Conservation (phyloP, 2,329 filamentous ascomycete species). For the Pestalotiopsis sp. region DNA sequence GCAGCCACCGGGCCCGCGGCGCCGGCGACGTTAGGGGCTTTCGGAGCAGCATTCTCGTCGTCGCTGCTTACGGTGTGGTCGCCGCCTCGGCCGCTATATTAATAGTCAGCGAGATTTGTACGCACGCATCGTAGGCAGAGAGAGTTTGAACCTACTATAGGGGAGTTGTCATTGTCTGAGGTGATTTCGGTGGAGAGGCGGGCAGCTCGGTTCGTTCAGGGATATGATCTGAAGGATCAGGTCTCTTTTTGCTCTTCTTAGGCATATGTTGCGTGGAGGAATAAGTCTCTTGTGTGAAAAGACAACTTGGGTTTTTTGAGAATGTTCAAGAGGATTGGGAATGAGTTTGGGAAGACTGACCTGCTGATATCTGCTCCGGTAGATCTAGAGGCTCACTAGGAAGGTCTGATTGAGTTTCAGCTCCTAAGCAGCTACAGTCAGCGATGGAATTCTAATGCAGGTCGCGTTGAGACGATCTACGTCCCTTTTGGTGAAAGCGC, state of each 20-base stretch:
- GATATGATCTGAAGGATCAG: neutral
- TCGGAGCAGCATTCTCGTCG: constrained; percentile 38
- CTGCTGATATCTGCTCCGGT: neutral
- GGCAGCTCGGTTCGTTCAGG: neutral
- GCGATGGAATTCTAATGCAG: neutral
- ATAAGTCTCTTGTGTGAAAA: neutral
- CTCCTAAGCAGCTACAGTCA: neutral
- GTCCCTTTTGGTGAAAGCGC: neutral
- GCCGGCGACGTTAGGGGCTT: constrained; percentile 25
- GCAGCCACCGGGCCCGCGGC: neutral
- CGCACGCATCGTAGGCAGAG: constrained; percentile 26
- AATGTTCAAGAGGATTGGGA: neutral
- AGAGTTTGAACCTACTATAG: neutral
- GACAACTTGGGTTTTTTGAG: neutral
- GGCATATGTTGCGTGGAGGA: neutral
- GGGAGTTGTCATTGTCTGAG: neutral
- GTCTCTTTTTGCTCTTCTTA: neutral
- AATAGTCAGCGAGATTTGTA: constrained; percentile 18
- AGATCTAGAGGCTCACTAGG: neutral
- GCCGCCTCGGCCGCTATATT: constrained; percentile 28
- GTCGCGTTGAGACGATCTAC: neutral
- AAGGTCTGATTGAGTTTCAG: neutral
- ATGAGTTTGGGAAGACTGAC: neutral
- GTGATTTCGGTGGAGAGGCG: neutral
- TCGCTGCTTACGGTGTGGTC: constrained; percentile 34